These are phyloP conservation scores for Cladorrhinum samala DNA, from an alignment of 495 filamentous ascomycete species.

Conservation along the genomic window DNA sequence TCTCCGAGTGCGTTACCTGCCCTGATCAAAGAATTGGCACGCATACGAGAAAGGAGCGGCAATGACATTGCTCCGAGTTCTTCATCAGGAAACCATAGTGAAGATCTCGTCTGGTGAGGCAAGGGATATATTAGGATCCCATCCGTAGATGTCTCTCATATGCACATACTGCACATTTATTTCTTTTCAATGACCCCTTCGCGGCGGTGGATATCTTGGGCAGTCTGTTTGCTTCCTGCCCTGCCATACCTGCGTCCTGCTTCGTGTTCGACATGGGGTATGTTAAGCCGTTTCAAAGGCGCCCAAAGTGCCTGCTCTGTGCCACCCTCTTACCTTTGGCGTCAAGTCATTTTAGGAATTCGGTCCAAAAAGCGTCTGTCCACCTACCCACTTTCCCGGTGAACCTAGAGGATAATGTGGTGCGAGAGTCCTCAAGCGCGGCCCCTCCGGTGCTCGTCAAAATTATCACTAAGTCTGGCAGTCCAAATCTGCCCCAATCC, in stretches of 20 bases:
- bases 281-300: background rate
- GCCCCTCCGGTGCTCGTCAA: too few species aligned
- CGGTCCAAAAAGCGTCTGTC: background rate
- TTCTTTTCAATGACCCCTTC: background rate
- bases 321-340: background rate
- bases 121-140: background rate
- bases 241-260: background rate
- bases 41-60: conserved; percentile 1
- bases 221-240: background rate
- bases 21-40: background rate
- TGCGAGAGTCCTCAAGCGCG: too few species aligned
- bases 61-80: background rate
- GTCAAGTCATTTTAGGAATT: background rate
- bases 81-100: too few species aligned
- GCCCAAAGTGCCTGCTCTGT: background rate
- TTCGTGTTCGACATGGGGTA: background rate
- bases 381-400: too few species aligned
- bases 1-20: background rate
- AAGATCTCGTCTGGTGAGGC: background rate
- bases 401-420: too few species aligned
- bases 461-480: too few species aligned
- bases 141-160: conserved; percentile 9
- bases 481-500: too few species aligned
- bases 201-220: background rate
- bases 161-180: too few species aligned